A percentile compares a stretch with the other conserved stretches of the same genome.
phyloP scores from a whole-genome alignment of 2,329 filamentous ascomycete species.

The Colletotrichum musicola region DNA sequence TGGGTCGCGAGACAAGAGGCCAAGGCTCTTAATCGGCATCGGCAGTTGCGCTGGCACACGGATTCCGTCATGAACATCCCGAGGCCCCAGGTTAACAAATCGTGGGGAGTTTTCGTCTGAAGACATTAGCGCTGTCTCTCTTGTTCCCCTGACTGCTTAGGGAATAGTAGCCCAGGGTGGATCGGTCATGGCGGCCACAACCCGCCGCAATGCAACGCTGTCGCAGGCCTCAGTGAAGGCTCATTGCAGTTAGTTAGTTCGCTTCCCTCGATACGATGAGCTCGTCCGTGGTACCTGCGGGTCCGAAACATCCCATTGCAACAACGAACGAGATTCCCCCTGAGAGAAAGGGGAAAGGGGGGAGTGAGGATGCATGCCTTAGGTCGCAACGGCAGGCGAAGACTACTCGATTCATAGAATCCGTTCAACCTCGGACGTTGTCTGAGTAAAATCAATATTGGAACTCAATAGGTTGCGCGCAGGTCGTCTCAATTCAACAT shows the following conservation, averaged over 20 bases:
- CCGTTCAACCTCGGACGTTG: background rate
- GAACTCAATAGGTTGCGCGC: background rate
- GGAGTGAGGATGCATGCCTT: background rate
- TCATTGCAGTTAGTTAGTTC: background rate
- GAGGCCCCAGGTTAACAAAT: background rate
- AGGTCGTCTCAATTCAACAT: background rate
- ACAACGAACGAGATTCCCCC: constrained; percentile 10
- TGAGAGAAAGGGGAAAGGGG: background rate
- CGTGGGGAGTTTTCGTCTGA: constrained; percentile 16
- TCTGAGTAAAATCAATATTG: background rate
- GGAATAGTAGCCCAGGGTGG: constrained; percentile 1
- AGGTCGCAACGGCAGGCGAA: constrained; percentile 13
- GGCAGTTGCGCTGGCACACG: constrained; percentile 5
- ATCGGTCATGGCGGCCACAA: background rate
- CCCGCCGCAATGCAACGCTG: constrained; percentile 1
- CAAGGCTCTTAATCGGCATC: background rate
- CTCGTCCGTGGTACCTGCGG: background rate
- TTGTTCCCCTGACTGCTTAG: constrained; percentile 3
- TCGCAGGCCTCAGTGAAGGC: background rate
- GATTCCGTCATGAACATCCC: constrained; percentile 5
- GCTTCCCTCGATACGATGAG: background rate
- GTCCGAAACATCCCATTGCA: constrained; percentile 11
- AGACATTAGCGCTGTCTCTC: background rate
- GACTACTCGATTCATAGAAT: background rate
- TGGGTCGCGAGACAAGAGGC: background rate